These are phyloP conservation scores for Rhypophila decipiens DNA, from an alignment of 495 filamentous ascomycete species.

Conservation along the genomic window DNA sequence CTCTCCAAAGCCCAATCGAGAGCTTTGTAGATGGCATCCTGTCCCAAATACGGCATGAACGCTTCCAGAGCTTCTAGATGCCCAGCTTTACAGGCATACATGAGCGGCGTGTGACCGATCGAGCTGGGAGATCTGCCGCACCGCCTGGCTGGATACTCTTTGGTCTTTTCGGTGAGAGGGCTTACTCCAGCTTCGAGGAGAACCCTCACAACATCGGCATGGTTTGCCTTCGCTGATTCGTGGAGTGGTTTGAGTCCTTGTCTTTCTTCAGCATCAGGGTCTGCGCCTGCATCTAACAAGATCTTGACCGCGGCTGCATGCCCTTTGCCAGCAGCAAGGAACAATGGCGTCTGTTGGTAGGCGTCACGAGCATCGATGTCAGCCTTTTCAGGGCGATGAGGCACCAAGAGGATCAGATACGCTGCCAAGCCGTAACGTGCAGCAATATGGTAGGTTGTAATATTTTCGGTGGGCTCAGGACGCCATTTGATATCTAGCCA, in stretches of 20 bases:
- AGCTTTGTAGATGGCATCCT: slow-evolving; percentile 6
- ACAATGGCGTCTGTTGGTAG: slow-evolving; percentile 2
- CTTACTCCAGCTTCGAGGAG: slow-evolving; percentile 23
- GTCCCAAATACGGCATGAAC: slow-evolving; percentile 15
- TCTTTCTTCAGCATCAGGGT: slow-evolving; percentile 11
- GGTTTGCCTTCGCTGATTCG: slow-evolving; percentile 13
- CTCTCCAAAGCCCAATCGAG: slow-evolving; percentile 17
- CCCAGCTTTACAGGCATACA: slow-evolving; percentile 22
- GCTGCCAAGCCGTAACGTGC: slow-evolving; percentile 6
- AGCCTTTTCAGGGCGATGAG: neutral
- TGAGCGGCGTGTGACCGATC: slow-evolving; percentile 5
- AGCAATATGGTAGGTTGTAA: slow-evolving; percentile 6
- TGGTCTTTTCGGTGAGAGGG: slow-evolving; percentile 23
- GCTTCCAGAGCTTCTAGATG: slow-evolving; percentile 16
- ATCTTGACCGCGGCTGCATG: slow-evolving; percentile 2
- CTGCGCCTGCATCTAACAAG: slow-evolving; percentile 9
- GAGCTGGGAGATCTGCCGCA: slow-evolving; percentile 2
- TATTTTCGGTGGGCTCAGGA: neutral
- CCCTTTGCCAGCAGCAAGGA: slow-evolving; percentile 4
- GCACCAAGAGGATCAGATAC: slow-evolving; percentile 5
- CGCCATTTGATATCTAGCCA: slow-evolving; percentile 5
- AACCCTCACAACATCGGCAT: slow-evolving; percentile 12
- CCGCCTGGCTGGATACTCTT: slow-evolving; percentile 9
- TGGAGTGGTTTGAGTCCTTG: slow-evolving; percentile 21
- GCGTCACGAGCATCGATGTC: neutral